Percentiles rank a stretch among this genome's conserved stretches.
Evolutionary conservation across 2,329 filamentous ascomycete genomes (phyloP).

Genomic region (Colletotrichum navitas): DNA sequence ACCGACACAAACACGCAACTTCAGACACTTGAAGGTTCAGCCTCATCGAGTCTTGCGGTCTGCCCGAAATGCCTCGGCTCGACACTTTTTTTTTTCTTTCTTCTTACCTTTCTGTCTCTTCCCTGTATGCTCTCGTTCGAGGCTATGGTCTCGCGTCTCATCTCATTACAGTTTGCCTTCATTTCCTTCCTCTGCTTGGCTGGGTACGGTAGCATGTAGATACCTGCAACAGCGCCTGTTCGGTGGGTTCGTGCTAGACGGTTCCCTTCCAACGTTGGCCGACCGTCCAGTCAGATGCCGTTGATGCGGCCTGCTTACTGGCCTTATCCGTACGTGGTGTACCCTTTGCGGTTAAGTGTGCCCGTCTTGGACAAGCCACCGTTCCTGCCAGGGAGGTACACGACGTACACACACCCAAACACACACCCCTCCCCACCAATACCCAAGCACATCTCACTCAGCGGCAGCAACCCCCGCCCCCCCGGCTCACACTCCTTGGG

Average conservation of each 20-base stretch:
- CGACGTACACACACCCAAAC: background rate
- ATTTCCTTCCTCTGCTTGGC: background rate
- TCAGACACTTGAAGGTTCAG: constrained; percentile 29
- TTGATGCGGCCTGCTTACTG: constrained; percentile 10
- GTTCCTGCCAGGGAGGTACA: constrained; percentile 12
- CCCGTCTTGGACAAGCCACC: constrained; percentile 13
- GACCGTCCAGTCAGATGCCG: constrained; percentile 19
- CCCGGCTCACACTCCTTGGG: constrained; percentile 13
- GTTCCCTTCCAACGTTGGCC: background rate
- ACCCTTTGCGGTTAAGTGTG: constrained; percentile 15
- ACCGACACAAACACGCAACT: constrained; percentile 14
- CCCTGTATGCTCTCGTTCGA: background rate
- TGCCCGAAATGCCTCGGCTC: constrained; percentile 2
- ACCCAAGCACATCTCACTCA: constrained; percentile 4
- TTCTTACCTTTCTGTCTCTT: background rate
- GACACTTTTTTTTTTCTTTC: background rate
- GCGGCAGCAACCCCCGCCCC: background rate
- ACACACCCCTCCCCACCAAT: background rate
- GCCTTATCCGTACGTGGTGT: background rate
- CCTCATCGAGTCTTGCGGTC: constrained; percentile 21
- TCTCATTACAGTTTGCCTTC: background rate
- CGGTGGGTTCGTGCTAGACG: background rate
- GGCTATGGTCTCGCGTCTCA: background rate
- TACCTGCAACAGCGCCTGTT: background rate
- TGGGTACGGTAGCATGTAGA: constrained; percentile 2